Base-by-base conservation (phyloP, 2,329 filamentous ascomycete species). In the Paecilomyces sp. region DNA sequence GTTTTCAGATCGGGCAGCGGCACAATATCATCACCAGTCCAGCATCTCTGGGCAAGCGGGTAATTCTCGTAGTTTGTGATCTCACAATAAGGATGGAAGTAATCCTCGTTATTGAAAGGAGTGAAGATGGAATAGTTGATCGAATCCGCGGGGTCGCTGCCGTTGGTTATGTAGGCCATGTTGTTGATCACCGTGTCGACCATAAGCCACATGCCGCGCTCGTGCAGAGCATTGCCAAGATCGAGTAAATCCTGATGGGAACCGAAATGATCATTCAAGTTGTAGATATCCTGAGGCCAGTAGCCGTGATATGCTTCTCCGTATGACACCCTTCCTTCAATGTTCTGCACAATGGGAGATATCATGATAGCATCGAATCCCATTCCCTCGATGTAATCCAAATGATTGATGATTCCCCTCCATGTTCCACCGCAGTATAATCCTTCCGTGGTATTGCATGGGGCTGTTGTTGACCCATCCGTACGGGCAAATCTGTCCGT, bases 101-200 rank as follows among this genome's bases (percentile, higher is more conserved):
- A 73, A 12, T 70, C 70, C 54, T 68, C 11, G 59, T 71, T 65
- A 57, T 64, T 64, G 57, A 66, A 71, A 4, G 71, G 63, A n/a
- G 52, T 62, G 33, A 66, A 62, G 52, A 56, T 65, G 3, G 66
- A 68, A 56, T 71, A 71, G 31, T 69, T 62, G 30, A 59, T 36
- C 36, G 59, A 57, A 1, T 62, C 68, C 18, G 64, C 64, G 0
- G 70, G 68, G 47, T 69, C 56, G 28, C 64, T 63, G 11, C 66
- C 67, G 56, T 71, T 66, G 4, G 67, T 70, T 8, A 70, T 67
- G 12, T 66, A 72, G 7, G 69, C 76, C 72, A 78, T 75, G 59
- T 83, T 79, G 66, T 83, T 83, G 47, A 79, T 75, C 9, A 82
- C 80, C 1, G 80, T 75, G 62, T 83, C 81, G 54, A 81, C 74